phyloP scores from a whole-genome alignment of 108 stramenopile genomes.

The Epithemia pelagica region DNA sequence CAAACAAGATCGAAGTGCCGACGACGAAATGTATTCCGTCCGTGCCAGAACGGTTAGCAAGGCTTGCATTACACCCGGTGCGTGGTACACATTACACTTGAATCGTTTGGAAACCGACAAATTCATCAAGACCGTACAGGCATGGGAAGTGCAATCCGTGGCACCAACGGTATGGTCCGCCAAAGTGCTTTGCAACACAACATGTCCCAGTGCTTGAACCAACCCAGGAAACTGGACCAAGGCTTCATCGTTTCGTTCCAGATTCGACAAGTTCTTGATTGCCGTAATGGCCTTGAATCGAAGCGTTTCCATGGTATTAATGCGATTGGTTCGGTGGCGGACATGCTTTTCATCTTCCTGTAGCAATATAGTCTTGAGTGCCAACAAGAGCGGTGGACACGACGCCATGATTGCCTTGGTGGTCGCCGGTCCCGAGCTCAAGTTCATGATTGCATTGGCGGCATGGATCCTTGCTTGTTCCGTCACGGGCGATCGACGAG shows the following conservation, averaged over 20 bases:
- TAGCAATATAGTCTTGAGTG: background rate
- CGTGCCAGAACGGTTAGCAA: slow-evolving; percentile 54
- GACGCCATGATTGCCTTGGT: slow-evolving; percentile 45
- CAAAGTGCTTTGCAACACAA: slow-evolving; percentile 1
- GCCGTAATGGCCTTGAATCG: background rate
- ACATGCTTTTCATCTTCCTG: background rate
- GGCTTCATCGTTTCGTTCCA: slow-evolving; percentile 44
- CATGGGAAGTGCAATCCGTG: slow-evolving; percentile 46
- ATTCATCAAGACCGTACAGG: slow-evolving; percentile 61
- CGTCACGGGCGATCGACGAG: background rate
- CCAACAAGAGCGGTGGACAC: background rate
- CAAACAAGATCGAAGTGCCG: background rate
- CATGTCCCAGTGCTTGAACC: slow-evolving; percentile 36
- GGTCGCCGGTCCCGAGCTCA: slow-evolving; percentile 56
- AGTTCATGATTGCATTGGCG: slow-evolving; percentile 61
- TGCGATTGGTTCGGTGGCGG: background rate
- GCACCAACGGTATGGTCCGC: slow-evolving; percentile 38
- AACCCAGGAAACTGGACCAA: slow-evolving; percentile 37
- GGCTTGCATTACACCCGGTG: slow-evolving; percentile 60
- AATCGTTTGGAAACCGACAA: slow-evolving; percentile 56
- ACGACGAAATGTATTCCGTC: slow-evolving; percentile 21
- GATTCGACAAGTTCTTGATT: background rate
- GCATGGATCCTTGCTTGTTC: slow-evolving; percentile 54
- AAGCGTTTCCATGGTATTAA: background rate
- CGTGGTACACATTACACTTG: slow-evolving; percentile 52